Base-by-base conservation (phyloP, 139 green algal species). In the Chlorella sp. region DNA sequence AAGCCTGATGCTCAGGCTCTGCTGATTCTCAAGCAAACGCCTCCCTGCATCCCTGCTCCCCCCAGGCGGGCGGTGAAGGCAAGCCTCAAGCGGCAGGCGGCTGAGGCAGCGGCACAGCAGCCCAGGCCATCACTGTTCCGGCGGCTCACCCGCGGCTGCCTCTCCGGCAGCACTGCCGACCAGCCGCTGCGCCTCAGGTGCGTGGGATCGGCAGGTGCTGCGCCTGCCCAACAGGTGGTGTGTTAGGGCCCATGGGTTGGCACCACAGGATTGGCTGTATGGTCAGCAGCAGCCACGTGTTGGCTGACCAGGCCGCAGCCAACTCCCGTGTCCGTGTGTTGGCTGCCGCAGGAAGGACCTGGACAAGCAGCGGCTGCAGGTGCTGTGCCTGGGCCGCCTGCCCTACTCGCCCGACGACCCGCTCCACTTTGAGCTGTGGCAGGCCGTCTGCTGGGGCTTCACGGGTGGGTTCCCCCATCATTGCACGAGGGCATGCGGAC, bases 341-440 rank as follows among this genome's bases (percentile, higher is more conserved):
- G n/a, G n/a, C n/a, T 8, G 20, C 22, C 11, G 28, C 77, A 83
- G 81, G 36, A 38, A 72, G 28, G 24, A 46, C 3, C 26, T 79
- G 68, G 69, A 79, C 8, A 51, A 16, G 69, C 36, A 85, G 81
- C 81, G 58, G 16, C 17, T 82, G 72, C 82, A 43, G 28, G 41
- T 86, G 72, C 72, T 82, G 24, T 80, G 82, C 82, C 58, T 86
- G 32, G 40, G 38, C 16, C 43, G 72, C 16, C 32, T 82, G 41
- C 72, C 82, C 54, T 82, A 86, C 40, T 60, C 40, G 38, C 51
- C 72, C 2, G 72, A 86, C 26, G 34, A 76, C 7, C 58, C 41
- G 20, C 54, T 75, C 40, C 82, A 81, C 58, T 82, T 70, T 32
- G 41, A 51, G 40, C 58, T 82, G 24, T 80, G 38, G 40, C 56